Percentiles rank a stretch among this genome's conserved stretches.
These are phyloP conservation scores for Kernera saxatilis DNA, from an alignment of 345 rosid genomes.

Conservation along the genomic window DNA sequence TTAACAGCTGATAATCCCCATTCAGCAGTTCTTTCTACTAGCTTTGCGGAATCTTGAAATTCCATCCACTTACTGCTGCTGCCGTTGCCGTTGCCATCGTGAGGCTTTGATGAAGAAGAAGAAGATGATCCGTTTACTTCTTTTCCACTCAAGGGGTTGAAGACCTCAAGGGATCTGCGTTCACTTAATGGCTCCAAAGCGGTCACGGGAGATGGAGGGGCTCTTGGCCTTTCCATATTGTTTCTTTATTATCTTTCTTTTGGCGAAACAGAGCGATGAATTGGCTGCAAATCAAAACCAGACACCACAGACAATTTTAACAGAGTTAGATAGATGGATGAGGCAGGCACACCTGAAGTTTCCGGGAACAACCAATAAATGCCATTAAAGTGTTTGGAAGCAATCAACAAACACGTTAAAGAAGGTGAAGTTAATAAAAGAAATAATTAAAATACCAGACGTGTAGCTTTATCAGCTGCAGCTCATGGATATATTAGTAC, in stretches of 20 bases:
- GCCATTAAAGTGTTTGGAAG: conserved; percentile 6
- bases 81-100: background rate
- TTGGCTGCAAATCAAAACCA: conserved; percentile 11
- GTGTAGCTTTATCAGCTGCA: conserved; percentile 26
- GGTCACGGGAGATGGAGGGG: conserved; percentile 23
- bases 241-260: conserved; percentile 1
- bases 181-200: conserved; percentile 19
- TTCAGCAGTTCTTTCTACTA: conserved; percentile 71
- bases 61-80: conserved; percentile 66
- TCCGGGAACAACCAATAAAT: conserved; percentile 18
- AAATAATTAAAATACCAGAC: background rate
- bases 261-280: conserved; percentile 21
- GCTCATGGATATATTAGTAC: conserved; percentile 20
- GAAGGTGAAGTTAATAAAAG: background rate
- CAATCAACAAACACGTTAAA: conserved; percentile 32
- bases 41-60: conserved; percentile 45
- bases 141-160: conserved; percentile 24
- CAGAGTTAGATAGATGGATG: conserved; percentile 17
- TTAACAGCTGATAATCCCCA: conserved; percentile 71
- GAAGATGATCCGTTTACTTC: conserved; percentile 20
- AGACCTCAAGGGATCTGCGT: conserved; percentile 33
- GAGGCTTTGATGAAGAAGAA: conserved; percentile 24
- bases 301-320: conserved; percentile 6
- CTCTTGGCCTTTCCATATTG: conserved; percentile 30
- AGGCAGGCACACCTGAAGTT: conserved; percentile 22